Evolutionary conservation across 768 basidiomycete species (phyloP), one percentile per base, ranked within the genome.

Genomic region (Clavulina sp.): DNA sequence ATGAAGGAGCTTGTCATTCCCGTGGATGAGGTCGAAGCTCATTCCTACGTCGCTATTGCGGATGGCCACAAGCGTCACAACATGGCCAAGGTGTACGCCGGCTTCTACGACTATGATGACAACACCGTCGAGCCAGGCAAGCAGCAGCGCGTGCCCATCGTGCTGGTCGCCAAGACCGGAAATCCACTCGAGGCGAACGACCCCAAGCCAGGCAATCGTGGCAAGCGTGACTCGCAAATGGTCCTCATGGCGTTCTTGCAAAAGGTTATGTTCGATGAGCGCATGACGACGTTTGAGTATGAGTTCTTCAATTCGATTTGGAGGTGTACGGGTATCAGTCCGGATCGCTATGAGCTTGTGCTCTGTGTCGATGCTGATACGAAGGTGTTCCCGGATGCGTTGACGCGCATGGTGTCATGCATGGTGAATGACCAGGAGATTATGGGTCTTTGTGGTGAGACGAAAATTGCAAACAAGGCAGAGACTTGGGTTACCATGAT

Each of bases 401-500:
- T 96, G 64, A 92, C 91, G 34, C 72, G 95, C 60, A 91, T 99
- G 92, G 80, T 81, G 48, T 82, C 87, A 46, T 93, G 89, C 60
- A 92, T 96, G 91, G 85, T 91, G 28, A 78, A 88, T 61, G 95
- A 99, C 61, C 77, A 81, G 60, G 95, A 97, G 65, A 96, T 97
- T 57, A 97, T 97, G 95, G 95, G 92, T 21, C 73, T 99, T 24
- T 99, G 95, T 62, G 95, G 95, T 26, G 95, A 99, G 70, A 99
- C 95, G 55, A 99, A 99, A 77, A 92, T 99, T 59, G 95, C 95
- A 32, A 99, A 99, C 70, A 99, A 99, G 72, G 80, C 81, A 16
- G 93, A 97, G 63, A 91, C 91, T 7, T 96, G 93, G 71, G 92
- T 97, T 41, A 96, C 93, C 16, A 97, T 99, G 95, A 97, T 99